phyloP scores from a whole-genome alignment of 2,329 filamentous ascomycete genomes.

The Diaporthe batatas region DNA sequence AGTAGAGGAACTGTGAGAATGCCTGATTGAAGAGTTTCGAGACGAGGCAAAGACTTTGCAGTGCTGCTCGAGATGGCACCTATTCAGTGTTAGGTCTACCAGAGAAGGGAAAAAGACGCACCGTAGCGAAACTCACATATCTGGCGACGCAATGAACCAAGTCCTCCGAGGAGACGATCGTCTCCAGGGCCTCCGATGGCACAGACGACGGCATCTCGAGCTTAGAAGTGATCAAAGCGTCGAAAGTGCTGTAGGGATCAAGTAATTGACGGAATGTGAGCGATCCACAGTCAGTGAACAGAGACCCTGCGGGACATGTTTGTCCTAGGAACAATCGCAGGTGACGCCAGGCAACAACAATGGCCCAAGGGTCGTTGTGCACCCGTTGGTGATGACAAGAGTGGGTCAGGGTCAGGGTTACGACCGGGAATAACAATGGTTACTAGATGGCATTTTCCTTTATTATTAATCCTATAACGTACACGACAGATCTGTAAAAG shows the following conservation, averaged over 20 bases:
- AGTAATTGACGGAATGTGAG: neutral
- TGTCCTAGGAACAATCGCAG: neutral
- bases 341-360: conserved; percentile 6
- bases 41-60: conserved; percentile 33
- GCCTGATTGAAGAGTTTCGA: conserved; percentile 30
- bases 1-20: conserved; percentile 37
- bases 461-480: too few relatives aligned
- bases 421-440: too few relatives aligned
- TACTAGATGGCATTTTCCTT: too few relatives aligned
- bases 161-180: conserved; percentile 25
- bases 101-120: neutral
- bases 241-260: neutral
- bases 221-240: neutral
- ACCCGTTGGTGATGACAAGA: neutral
- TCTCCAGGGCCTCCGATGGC: neutral
- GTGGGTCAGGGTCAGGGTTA: neutral
- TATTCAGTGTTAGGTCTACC: neutral
- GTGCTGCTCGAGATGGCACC: neutral
- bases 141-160: conserved; percentile 33
- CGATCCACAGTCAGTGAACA: too few relatives aligned
- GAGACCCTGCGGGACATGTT: neutral
- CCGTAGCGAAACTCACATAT: neutral
- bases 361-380: neutral
- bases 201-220: neutral
- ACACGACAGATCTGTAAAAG: neutral